Evolutionary conservation across 441 rosid species (phyloP).

Genomic region (Populus hybrid): DNA sequence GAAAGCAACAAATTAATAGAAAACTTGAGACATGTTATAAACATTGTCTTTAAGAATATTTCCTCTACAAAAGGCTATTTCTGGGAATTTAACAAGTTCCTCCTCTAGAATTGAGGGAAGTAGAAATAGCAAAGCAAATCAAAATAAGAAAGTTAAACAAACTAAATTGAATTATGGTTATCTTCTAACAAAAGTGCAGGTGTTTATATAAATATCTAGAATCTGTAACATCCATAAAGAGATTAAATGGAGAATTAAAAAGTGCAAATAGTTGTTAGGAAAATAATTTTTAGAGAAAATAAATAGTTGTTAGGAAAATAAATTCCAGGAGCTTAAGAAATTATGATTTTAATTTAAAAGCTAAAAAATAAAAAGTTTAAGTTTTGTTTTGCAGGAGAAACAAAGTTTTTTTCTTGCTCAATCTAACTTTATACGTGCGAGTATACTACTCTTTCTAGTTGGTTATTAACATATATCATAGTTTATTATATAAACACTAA

Average conservation of each 20-base stretch:
- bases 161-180: no score
- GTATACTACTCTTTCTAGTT: accelerated
- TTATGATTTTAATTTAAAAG: no score
- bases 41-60: not conserved
- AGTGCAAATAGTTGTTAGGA: not conserved
- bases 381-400: no score
- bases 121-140: not conserved
- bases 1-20: not conserved
- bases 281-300: not conserved
- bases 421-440: no score
- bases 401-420: no score
- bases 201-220: not conserved
- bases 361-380: no score
- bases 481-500: no score
- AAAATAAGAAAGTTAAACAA: not conserved
- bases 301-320: no score
- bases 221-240: not conserved
- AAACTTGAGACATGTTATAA: not conserved
- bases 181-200: not conserved
- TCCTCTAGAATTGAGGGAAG: not conserved
- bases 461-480: no score
- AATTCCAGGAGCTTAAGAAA: no score
- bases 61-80: not conserved
- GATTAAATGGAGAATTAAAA: not conserved
- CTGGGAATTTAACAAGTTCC: no score